These are phyloP conservation scores for Leptographium procerum DNA, from an alignment of 2,329 filamentous ascomycete species.

Conservation along the genomic window DNA sequence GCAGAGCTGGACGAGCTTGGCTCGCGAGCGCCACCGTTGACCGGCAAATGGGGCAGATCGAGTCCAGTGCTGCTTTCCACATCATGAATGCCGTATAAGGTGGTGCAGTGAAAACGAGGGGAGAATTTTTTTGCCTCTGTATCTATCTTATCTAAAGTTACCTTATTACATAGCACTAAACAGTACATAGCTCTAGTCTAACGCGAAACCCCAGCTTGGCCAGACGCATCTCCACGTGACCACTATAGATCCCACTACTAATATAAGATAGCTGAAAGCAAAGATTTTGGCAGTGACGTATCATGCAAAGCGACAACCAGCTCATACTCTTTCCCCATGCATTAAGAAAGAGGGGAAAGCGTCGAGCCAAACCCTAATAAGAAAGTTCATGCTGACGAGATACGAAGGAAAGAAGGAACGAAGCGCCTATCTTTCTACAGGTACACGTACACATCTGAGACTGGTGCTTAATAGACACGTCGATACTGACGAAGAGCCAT, in stretches of 20 bases:
- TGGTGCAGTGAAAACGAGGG: background rate
- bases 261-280: background rate
- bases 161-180: background rate
- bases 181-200: too few species aligned
- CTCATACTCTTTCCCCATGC: background rate
- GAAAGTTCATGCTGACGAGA: background rate
- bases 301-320: background rate
- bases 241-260: too few species aligned
- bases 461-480: background rate
- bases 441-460: too few species aligned
- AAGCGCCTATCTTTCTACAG: too few species aligned
- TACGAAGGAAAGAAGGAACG: too few species aligned
- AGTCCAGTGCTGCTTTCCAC: slow-evolving; percentile 8
- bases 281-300: background rate
- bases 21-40: background rate
- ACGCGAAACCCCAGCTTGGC: background rate
- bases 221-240: background rate
- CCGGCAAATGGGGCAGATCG: slow-evolving; percentile 13
- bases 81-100: slow-evolving; percentile 4
- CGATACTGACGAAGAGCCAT: background rate
- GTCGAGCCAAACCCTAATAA: background rate
- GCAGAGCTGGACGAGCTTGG: background rate
- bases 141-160: background rate
- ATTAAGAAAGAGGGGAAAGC: background rate
- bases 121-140: background rate